phyloP scores from a whole-genome alignment of 2,329 filamentous ascomycete genomes.

The Penicillium sclerotigenum region DNA sequence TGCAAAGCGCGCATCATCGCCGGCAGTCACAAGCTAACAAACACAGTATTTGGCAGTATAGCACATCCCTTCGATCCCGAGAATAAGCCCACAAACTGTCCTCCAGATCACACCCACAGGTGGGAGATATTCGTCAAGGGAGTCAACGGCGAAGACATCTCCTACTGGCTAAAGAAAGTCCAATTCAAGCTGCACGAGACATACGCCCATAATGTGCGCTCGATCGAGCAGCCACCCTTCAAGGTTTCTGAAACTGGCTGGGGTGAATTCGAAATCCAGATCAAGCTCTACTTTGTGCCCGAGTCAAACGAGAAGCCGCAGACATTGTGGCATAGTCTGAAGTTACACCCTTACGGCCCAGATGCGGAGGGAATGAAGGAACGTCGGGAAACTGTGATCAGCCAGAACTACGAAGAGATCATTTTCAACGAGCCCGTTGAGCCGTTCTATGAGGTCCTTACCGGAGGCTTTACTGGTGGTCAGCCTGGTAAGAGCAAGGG shows the following conservation, averaged over 20 bases:
- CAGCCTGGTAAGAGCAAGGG: slow-evolving; percentile 57
- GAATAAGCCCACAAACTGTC: slow-evolving; percentile 70
- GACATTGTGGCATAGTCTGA: slow-evolving; percentile 89
- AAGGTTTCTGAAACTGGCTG: slow-evolving; percentile 89
- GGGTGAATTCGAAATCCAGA: slow-evolving; percentile 96
- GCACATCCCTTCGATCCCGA: slow-evolving; percentile 74
- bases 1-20: neutral
- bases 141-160: slow-evolving; percentile 83
- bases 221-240: slow-evolving; percentile 77
- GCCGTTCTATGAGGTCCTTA: slow-evolving; percentile 83
- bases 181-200: slow-evolving; percentile 99
- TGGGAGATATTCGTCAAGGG: slow-evolving; percentile 95
- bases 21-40: slow-evolving; percentile 5
- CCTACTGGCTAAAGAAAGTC: slow-evolving; percentile 93
- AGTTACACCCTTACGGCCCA: slow-evolving; percentile 81
- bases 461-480: slow-evolving; percentile 57
- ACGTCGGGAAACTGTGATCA: slow-evolving; percentile 63
- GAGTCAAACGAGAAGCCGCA: slow-evolving; percentile 90
- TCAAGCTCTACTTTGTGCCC: slow-evolving; percentile 88
- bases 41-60: slow-evolving; percentile 71
- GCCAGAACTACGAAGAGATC: slow-evolving; percentile 87
- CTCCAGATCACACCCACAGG: slow-evolving; percentile 90
- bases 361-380: slow-evolving; percentile 71
- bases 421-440: slow-evolving; percentile 97
- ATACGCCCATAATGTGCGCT: slow-evolving; percentile 85